Base-by-base conservation (phyloP, 2,329 filamentous ascomycete species). In the Pseudocercospora fijiensis region DNA sequence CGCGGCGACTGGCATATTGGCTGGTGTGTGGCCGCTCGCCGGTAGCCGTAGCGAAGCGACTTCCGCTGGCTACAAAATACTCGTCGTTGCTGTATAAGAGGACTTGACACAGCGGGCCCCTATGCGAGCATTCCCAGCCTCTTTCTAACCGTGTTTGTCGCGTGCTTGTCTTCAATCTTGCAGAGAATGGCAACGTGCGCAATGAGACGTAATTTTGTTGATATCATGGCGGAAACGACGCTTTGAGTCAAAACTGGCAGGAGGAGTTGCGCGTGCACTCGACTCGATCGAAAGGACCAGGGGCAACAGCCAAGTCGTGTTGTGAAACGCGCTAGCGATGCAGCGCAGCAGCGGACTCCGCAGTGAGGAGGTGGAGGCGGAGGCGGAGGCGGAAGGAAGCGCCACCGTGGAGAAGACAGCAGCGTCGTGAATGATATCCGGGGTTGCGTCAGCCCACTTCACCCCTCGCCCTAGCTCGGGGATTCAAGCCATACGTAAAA, bases 1-100 rank as follows among this genome's bases (percentile, higher is more conserved):
- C 28, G 65, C 65, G n/a, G 53, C 16, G 53, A 56, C 53, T 16
- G 53, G 53, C 53, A 56, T 56, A 22, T 56, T 41, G 53, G 18
- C n/a, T 24, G 28, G 22, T 22, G 4, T 5, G 13, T 11, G 18
- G 45, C 18, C 5, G 1, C 33, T 37, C 33, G 33, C 13, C 33
- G 13, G 13, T 16, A 37, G 33, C 13, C 7, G 33, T 3, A 3
- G 13, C 16, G 33, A 37, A n/a, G n/a, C n/a, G n/a, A n/a, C n/a
- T 16, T n/a, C 7, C 13, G 1, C 33, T 37, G 33, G 16, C 3
- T 16, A n/a, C 13, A 37, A 37, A n/a, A 37, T n/a, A 37, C 13
- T 37, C 33, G 33, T n/a, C 33, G 33, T n/a, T 37, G 33, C 33
- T 37, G 33, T 37, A 37, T n/a, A 37, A 52, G 24, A 52, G 20